Evolutionary conservation across 345 rosid species (phyloP).

Genomic region (Durio zibethinus): DNA sequence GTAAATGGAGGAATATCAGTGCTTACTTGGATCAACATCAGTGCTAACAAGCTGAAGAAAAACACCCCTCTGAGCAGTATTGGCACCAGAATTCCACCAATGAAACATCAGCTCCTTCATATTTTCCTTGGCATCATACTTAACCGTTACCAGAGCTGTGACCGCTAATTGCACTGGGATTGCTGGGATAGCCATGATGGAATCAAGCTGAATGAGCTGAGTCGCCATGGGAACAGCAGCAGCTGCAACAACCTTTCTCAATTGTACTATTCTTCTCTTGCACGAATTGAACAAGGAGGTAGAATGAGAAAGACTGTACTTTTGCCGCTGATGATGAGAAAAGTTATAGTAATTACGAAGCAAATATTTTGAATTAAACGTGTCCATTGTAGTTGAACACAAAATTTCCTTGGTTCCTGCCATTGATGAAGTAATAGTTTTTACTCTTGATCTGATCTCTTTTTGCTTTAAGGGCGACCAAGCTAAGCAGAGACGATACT

Average conservation of each 20-base stretch:
- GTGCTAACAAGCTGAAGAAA: conserved; percentile 78
- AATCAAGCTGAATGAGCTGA: background rate
- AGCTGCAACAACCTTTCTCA: background rate
- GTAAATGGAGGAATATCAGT: background rate
- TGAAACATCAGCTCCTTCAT: conserved; percentile 62
- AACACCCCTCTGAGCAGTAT: conserved; percentile 63
- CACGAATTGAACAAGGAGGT: background rate
- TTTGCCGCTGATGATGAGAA: background rate
- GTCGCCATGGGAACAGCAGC: background rate
- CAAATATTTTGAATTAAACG: background rate
- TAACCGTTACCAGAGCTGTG: conserved; percentile 54
- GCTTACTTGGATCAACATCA: conserved; percentile 81
- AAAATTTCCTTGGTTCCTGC: background rate
- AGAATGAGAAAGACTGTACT: background rate
- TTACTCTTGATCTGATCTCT: background rate
- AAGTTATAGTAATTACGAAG: background rate
- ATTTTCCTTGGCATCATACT: conserved; percentile 24
- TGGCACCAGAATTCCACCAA: conserved; percentile 58
- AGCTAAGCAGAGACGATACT: background rate
- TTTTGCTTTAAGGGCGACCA: background rate
- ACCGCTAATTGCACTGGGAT: conserved; percentile 51
- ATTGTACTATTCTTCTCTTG: background rate
- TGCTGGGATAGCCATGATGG: conserved; percentile 13
- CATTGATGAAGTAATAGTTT: background rate
- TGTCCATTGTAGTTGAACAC: background rate